A percentile compares a stretch with the other conserved stretches of the same genome.
phyloP scores from a whole-genome alignment of 495 filamentous ascomycete genomes.

The Aspergillus steynii region DNA sequence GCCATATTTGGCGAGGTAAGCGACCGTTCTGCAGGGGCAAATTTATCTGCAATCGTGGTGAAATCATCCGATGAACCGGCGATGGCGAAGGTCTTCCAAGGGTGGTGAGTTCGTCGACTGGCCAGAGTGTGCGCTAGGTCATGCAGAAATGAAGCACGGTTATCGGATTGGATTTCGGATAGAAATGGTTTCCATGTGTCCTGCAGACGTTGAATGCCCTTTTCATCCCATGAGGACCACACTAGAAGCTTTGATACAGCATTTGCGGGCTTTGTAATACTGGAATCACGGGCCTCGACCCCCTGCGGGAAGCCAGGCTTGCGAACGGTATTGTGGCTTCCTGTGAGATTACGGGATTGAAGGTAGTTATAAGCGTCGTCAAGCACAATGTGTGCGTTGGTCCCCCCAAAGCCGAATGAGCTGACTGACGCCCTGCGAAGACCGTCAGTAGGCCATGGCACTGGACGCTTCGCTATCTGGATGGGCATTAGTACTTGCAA shows the following conservation, averaged over 20 bases:
- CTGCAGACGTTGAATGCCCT: conserved; percentile 3
- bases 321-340: neutral
- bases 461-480: neutral
- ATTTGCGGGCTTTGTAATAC: neutral
- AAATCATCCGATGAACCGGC: neutral
- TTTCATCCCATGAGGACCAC: conserved; percentile 12
- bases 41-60: neutral
- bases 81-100: conserved; percentile 18
- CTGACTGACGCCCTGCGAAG: conserved; percentile 28
- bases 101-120: conserved; percentile 13
- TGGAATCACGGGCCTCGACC: too few relatives aligned
- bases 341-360: neutral
- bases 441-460: conserved; percentile 27
- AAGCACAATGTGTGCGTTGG: conserved; percentile 27
- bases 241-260: conserved; percentile 7
- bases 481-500: neutral
- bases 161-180: neutral
- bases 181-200: conserved; percentile 4
- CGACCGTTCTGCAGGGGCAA: neutral
- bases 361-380: conserved; percentile 32
- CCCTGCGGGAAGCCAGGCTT: neutral
- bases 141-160: conserved; percentile 10
- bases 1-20: conserved; percentile 11
- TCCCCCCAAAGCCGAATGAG: conserved; percentile 34
- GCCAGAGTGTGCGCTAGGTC: conserved; percentile 31